Percentiles rank a stretch among this genome's conserved stretches.
Evolutionary conservation across 2,329 filamentous ascomycete species (phyloP).

Genomic region (Emmonsiellopsis sp.): DNA sequence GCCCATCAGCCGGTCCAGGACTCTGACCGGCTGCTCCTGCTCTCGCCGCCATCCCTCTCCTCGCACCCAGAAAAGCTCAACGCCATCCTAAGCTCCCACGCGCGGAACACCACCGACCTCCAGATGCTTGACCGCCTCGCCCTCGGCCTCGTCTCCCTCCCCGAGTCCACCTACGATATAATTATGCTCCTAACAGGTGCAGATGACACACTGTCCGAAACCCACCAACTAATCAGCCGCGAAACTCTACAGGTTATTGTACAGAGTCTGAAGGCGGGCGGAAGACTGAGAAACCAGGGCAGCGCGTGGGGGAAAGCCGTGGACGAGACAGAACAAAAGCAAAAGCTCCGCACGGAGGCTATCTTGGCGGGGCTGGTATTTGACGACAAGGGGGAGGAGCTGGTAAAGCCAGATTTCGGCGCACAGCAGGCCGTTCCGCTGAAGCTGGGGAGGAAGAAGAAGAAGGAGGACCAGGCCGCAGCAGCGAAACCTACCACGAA

Average conservation of each 20-base stretch:
- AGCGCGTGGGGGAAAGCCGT: constrained; percentile 4
- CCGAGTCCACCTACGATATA: constrained; percentile 68
- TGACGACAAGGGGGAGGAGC: constrained; percentile 48
- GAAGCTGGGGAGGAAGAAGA: constrained; percentile 57
- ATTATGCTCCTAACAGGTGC: constrained; percentile 76
- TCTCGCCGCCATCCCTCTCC: constrained; percentile 84
- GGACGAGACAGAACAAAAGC: neutral
- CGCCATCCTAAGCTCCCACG: constrained; percentile 60
- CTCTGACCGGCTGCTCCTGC: constrained; percentile 60
- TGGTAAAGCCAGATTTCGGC: constrained; percentile 63
- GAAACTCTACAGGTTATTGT: constrained; percentile 61
- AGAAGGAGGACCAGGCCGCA: constrained; percentile 14
- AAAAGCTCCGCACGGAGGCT: constrained; percentile 52
- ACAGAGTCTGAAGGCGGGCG: constrained; percentile 61
- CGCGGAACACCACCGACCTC: constrained; percentile 71
- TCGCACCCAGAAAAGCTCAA: constrained; percentile 72
- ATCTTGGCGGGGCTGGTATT: constrained; percentile 69
- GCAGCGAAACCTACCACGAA: constrained; percentile 22
- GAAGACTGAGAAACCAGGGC: constrained; percentile 42
- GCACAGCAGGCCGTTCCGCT: constrained; percentile 51
- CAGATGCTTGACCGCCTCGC: constrained; percentile 96
- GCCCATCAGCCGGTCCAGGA: constrained; percentile 15
- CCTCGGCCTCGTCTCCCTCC: constrained; percentile 69
- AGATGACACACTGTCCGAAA: constrained; percentile 46
- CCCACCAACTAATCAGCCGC: constrained; percentile 53